phyloP scores from a whole-genome alignment of 2,329 filamentous ascomycete species.

The Botryotinia convoluta region DNA sequence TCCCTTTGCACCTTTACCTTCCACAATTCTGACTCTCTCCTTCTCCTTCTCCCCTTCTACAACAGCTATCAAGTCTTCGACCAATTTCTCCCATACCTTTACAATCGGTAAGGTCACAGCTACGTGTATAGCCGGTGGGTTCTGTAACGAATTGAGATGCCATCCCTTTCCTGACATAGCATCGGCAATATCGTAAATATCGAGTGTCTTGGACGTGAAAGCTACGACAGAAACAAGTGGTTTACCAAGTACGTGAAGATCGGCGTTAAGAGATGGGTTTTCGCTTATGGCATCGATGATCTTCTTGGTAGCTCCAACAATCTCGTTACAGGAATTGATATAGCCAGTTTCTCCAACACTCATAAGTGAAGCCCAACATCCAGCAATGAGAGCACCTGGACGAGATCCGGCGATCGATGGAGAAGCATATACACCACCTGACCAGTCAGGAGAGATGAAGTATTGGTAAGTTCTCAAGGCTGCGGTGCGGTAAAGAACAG shows the following conservation, averaged over 20 bases:
- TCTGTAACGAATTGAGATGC: constrained; percentile 94
- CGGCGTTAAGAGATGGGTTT: constrained; percentile 64
- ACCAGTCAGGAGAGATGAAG: constrained; percentile 93
- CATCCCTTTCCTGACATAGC: constrained; percentile 80
- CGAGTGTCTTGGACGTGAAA: constrained; percentile 77
- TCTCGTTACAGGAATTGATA: constrained; percentile 78
- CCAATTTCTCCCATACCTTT: constrained; percentile 74
- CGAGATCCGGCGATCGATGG: constrained; percentile 89
- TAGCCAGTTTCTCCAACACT: constrained; percentile 84
- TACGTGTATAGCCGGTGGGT: constrained; percentile 87
- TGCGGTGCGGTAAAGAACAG: constrained; percentile 81
- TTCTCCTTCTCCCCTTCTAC: constrained; percentile 75
- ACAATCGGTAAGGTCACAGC: constrained; percentile 87
- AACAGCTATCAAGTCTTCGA: constrained; percentile 67
- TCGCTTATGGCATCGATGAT: constrained; percentile 72
- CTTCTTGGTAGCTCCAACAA: constrained; percentile 82
- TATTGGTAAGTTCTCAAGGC: constrained; percentile 86
- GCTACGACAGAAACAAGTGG: constrained; percentile 89
- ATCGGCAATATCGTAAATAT: constrained; percentile 94
- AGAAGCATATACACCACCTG: constrained; percentile 91
- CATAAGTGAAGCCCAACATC: constrained; percentile 93
- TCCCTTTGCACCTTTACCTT: constrained; percentile 64
- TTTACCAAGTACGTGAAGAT: constrained; percentile 77
- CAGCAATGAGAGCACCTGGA: constrained; percentile 90
- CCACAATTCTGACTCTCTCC: constrained; percentile 67